Conservation (phyloP, 2,329 filamentous ascomycete genomes). For the Epichloe aotearoae region DNA sequence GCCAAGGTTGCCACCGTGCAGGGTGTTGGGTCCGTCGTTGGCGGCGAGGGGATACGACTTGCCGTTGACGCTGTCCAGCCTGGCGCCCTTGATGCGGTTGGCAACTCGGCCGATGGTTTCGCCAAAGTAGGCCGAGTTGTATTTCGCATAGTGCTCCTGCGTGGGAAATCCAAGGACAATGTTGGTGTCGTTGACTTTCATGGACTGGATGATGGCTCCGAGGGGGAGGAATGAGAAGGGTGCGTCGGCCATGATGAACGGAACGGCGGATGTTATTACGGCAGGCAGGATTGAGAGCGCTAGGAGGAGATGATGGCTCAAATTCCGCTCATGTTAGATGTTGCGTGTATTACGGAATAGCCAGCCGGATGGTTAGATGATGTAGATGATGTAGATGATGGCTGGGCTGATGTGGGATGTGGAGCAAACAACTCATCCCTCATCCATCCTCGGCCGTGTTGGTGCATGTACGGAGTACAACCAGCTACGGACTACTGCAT, state of each 20-base stretch:
- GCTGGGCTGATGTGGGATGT: neutral
- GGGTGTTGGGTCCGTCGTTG: constrained; percentile 66
- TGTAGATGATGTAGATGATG: neutral
- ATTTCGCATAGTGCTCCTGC: constrained; percentile 57
- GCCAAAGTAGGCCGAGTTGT: constrained; percentile 76
- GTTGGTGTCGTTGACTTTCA: constrained; percentile 65
- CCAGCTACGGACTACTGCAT: neutral
- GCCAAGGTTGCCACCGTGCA: constrained; percentile 60
- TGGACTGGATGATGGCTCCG: constrained; percentile 69
- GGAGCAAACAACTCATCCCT: neutral
- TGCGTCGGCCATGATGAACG: constrained; percentile 28
- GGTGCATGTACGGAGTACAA: too few relatives aligned
- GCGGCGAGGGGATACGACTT: constrained; percentile 54
- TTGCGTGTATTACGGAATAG: neutral
- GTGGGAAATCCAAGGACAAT: constrained; percentile 80
- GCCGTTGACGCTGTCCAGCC: constrained; percentile 59
- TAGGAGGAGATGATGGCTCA: neutral
- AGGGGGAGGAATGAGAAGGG: constrained; percentile 56
- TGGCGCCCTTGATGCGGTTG: constrained; percentile 65
- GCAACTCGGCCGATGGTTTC: constrained; percentile 80
- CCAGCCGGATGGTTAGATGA: neutral
- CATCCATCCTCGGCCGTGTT: too few relatives aligned
- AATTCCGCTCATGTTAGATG: too few relatives aligned
- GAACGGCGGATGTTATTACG: too few relatives aligned
- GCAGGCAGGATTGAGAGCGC: neutral